Evolutionary conservation across 2,329 filamentous ascomycete species (phyloP), one percentile per base, ranked within the genome.

Genomic region (Ophiocordyceps australis): DNA sequence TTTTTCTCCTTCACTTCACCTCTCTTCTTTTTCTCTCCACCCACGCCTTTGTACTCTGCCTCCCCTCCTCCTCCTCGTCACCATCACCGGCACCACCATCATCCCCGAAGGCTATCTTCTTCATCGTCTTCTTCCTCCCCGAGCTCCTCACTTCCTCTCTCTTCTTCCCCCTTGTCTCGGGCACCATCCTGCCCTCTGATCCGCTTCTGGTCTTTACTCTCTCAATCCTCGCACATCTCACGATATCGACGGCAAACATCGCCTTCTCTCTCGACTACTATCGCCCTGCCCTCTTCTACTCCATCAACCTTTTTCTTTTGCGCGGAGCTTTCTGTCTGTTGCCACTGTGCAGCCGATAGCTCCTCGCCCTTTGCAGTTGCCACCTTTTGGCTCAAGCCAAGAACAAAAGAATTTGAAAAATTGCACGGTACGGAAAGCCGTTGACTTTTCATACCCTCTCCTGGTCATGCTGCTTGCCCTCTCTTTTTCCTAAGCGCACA

Each of bases 41-140:
- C 25, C 30, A 37, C 34, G 35, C 35, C 37, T 31, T 37, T 34
- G 37, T 34, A 31, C 35, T 30, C 32, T 32, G 33, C 34, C 37
- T 35, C 29, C 31, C 27, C 30, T 32, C 29, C 23, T 27, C 38
- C 32, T 35, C 34, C 5, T 20, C 12, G 30, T 37, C 34, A 14
- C 24, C 7, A 13, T 26, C 23, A 21, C 28, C 10, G 6, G 11
- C 26, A 8, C 23, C n/a, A 32, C 35, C 29, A 30, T 29, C 29
- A 30, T 35, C 34, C 29, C 31, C 27, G 32, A 30, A 31, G 22
- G 23, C 14, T 15, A 18, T 21, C 20, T 29, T 29, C 32, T 32
- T 29, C 39, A 36, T 43, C 40, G 29, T 30, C 37, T 37, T 37
- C 42, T 41, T 38, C 32, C 30, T 34, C 32, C 7, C 7, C 17